These are phyloP conservation scores for Falciphora oryzae DNA, from an alignment of 2,329 filamentous ascomycete species.

Conservation along the genomic window DNA sequence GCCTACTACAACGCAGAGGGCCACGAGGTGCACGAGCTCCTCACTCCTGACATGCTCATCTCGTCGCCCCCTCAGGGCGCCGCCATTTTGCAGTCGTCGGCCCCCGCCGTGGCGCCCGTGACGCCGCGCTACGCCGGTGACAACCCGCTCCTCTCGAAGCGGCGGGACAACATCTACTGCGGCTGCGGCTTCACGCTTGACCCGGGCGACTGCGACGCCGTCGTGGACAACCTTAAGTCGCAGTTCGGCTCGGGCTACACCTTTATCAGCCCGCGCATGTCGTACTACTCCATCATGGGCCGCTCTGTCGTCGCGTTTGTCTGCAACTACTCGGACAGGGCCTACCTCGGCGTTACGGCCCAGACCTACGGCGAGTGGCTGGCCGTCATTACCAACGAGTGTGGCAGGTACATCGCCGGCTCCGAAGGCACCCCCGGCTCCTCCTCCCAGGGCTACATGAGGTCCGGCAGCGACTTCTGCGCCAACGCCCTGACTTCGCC, in stretches of 20 bases:
- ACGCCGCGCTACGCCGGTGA: neutral
- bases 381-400: neutral
- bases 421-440: neutral
- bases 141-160: neutral
- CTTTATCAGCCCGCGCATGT: neutral
- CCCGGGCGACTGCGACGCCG: neutral
- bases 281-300: conserved; percentile 1
- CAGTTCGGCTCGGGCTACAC: neutral
- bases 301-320: neutral
- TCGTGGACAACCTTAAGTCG: neutral
- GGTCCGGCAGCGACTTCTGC: neutral
- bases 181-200: neutral
- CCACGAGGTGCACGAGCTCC: neutral
- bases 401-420: neutral
- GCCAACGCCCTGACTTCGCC: neutral
- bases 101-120: neutral
- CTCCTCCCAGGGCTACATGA: neutral
- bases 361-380: neutral
- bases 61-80: neutral
- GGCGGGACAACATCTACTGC: neutral
- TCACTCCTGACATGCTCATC: neutral
- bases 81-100: neutral
- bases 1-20: neutral
- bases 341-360: neutral
- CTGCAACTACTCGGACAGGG: neutral